These are phyloP conservation scores for Acacia crassicarpa DNA, from an alignment of 306 rosid genomes.

Conservation along the genomic window DNA sequence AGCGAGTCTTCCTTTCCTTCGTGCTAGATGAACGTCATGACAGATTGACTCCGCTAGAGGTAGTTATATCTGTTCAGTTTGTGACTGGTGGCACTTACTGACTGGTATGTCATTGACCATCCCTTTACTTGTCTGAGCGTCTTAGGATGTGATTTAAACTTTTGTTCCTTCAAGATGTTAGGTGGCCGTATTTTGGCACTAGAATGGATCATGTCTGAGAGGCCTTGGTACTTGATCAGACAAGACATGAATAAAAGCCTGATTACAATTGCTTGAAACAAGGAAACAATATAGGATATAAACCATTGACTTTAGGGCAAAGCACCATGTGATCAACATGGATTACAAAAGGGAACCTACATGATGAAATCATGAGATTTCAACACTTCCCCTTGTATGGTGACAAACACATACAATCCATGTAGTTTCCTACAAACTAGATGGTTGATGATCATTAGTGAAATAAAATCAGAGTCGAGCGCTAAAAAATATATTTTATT, in stretches of 20 bases:
- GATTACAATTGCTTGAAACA: not conserved
- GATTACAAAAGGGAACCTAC: not conserved
- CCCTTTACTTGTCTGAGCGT: not conserved
- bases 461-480: not conserved
- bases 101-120: not conserved
- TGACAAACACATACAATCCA: not conserved
- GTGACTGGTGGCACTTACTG: not conserved
- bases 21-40: not conserved
- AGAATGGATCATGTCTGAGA: not conserved
- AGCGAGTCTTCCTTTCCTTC: not conserved
- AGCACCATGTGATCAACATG: not conserved
- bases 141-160: not conserved
- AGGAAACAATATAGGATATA: not conserved
- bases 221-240: not conserved
- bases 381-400: not conserved
- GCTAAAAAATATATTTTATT: not conserved
- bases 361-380: not conserved
- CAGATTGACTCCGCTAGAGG: not conserved
- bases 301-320: not conserved
- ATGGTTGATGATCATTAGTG: not conserved
- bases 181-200: not conserved
- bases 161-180: not conserved
- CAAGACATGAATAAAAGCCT: not conserved
- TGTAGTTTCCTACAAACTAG: not conserved
- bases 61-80: not conserved